A percentile compares a stretch with the other conserved stretches of the same genome.
Conservation (phyloP, 139 green algal genomes). For the Tetratostichococcus sp. region DNA sequence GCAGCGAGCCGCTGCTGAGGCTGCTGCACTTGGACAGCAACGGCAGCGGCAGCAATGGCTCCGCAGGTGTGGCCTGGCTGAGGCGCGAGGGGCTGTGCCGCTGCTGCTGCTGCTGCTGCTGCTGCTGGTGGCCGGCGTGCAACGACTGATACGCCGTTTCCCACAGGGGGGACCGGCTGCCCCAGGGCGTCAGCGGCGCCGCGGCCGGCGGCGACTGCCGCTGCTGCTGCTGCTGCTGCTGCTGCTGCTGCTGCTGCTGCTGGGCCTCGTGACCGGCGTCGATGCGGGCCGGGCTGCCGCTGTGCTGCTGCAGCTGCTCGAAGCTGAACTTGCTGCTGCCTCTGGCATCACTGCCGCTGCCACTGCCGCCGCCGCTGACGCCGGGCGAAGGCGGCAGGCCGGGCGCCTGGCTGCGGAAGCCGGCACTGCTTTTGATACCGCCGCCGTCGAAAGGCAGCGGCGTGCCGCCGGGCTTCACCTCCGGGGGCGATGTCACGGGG, state of each 20-base stretch:
- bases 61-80: too few species aligned
- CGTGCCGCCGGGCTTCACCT: neutral
- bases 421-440: neutral
- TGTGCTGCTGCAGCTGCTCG: neutral
- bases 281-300: neutral
- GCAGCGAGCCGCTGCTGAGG: neutral
- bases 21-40: neutral
- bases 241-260: conserved; percentile 16
- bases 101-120: conserved; percentile 6
- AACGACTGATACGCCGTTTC: neutral
- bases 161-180: neutral
- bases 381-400: too few species aligned
- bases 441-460: neutral
- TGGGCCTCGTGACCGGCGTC: neutral
- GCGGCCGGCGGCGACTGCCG: neutral
- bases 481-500: neutral
- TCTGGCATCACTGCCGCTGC: too few species aligned
- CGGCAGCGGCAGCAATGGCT: too few species aligned
- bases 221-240: conserved; percentile 11
- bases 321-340: neutral
- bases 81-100: neutral
- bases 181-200: too few species aligned
- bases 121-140: neutral
- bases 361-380: too few species aligned
- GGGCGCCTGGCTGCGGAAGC: too few species aligned